phyloP scores from a whole-genome alignment of 2,329 filamentous ascomycete species.

The Ophiostoma sp. region DNA sequence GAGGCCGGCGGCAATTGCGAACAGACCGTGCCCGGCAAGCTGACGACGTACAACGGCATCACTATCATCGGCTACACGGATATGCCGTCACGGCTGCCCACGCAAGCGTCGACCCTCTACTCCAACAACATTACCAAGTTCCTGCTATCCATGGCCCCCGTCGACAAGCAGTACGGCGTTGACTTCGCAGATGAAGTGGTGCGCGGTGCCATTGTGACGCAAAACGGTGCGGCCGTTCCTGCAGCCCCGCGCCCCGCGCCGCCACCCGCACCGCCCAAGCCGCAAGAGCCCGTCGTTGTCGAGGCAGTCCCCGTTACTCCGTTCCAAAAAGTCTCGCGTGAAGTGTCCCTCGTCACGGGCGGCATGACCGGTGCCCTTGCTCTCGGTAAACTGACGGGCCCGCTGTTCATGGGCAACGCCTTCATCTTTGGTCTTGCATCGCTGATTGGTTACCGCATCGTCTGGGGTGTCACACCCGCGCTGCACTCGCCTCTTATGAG shows the following conservation, averaged over 20 bases:
- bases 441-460: constrained; percentile 79
- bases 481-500: constrained; percentile 88
- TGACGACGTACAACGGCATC: constrained; percentile 68
- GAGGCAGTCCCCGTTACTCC: constrained; percentile 63
- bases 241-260: constrained; percentile 65
- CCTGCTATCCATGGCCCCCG: constrained; percentile 72
- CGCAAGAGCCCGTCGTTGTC: constrained; percentile 54
- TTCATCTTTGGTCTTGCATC: constrained; percentile 81
- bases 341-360: constrained; percentile 68
- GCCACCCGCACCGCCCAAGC: constrained; percentile 50
- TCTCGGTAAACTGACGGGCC: constrained; percentile 73
- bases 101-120: constrained; percentile 83
- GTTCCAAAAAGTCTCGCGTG: constrained; percentile 72
- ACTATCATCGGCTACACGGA: constrained; percentile 88
- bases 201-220: constrained; percentile 75
- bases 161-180: constrained; percentile 72
- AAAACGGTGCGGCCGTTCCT: constrained; percentile 70
- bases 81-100: constrained; percentile 77
- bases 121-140: constrained; percentile 93
- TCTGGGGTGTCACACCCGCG: constrained; percentile 80
- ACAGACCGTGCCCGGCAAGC: constrained; percentile 67
- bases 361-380: constrained; percentile 72
- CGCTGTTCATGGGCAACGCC: constrained; percentile 80
- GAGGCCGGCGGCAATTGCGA: constrained; percentile 87
- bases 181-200: constrained; percentile 82